phyloP scores from a whole-genome alignment of 129 eudicot species.

The Heracleum sosnowskyi region DNA sequence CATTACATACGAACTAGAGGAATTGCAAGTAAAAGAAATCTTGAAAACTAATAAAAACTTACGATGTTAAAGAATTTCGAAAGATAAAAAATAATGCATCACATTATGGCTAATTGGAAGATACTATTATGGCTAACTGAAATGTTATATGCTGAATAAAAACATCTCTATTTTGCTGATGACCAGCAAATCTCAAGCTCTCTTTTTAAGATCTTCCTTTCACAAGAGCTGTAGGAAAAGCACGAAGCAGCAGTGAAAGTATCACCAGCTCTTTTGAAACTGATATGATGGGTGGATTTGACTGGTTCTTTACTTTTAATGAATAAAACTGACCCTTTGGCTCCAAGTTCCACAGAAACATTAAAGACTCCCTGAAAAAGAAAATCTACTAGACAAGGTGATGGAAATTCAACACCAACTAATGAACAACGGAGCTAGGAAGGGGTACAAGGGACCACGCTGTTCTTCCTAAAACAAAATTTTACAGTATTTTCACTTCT shows the following conservation, averaged over 20 bases:
- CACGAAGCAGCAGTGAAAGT: too few species aligned
- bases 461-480: too few species aligned
- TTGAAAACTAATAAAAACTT: background rate
- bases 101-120: too few species aligned
- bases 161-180: conserved; percentile 11
- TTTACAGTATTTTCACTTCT: too few species aligned
- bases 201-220: conserved; percentile 69
- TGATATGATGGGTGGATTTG: conserved; percentile 49
- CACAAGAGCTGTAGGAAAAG: conserved; percentile 77
- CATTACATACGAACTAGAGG: too few species aligned
- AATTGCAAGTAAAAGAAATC: background rate
- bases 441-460: too few species aligned
- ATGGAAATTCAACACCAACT: too few species aligned
- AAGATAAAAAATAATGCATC: too few species aligned
- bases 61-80: background rate
- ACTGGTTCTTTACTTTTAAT: conserved; percentile 70
- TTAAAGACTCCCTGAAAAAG: too few species aligned
- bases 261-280: conserved; percentile 54
- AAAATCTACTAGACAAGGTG: too few species aligned
- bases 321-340: conserved; percentile 63
- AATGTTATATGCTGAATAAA: background rate
- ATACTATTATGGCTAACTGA: conserved; percentile 7
- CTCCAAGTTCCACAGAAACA: conserved; percentile 91
- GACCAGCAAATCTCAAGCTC: conserved; percentile 86
- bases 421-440: too few species aligned